Evolutionary conservation across 2,329 filamentous ascomycete genomes (phyloP), one percentile per base, ranked within the genome.

Genomic region (Trichoderma lentiforme): DNA sequence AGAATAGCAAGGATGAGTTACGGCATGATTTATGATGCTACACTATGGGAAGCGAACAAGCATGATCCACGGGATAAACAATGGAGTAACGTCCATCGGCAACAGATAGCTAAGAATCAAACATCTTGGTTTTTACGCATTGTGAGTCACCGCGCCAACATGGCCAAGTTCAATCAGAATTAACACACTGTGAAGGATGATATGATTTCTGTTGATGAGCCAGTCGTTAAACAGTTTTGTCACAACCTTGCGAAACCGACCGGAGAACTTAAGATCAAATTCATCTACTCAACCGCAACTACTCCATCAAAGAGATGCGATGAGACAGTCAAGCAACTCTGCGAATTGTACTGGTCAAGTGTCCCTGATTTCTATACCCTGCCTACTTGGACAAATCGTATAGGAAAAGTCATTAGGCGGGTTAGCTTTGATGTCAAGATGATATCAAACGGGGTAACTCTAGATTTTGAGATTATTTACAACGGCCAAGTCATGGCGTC

Each of bases 121-220:
- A 77, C 78, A 6, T 7, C 70, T 0, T 82, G 81, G 81, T 81
- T 80, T 60, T 39, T 81, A 9, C n/a, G 5, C 3, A 61, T 67
- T 6, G 68, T 75, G 21, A 67, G 71, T 61, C 12, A 51, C 3
- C 6, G 0, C 7, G 1, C 6, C 6, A 1, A 1, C 3, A n/a
- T 12, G 0, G 1, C 0, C n/a, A 51, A 11, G 43, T 3, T 12
- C 0, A 24, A 6, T 18, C 18, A 39, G 4, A n/a, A 39, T 4
- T 66, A 36, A 66, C 28, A 8, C 8, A 6, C 21, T 36, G 7
- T 14, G 0, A 8, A 74, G 74, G 71, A 51, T 7, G 67, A 72
- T 6, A 43, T 18, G 1, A 67, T 75, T 6, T 21, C 21, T 2
- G 36, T 26, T 3, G 66, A 63, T 1, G 9, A 72, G 11, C 60